Evolutionary conservation across 768 basidiomycete species (phyloP), one percentile per base, ranked within the genome.

Genomic region (Psilocybe cyanescens): DNA sequence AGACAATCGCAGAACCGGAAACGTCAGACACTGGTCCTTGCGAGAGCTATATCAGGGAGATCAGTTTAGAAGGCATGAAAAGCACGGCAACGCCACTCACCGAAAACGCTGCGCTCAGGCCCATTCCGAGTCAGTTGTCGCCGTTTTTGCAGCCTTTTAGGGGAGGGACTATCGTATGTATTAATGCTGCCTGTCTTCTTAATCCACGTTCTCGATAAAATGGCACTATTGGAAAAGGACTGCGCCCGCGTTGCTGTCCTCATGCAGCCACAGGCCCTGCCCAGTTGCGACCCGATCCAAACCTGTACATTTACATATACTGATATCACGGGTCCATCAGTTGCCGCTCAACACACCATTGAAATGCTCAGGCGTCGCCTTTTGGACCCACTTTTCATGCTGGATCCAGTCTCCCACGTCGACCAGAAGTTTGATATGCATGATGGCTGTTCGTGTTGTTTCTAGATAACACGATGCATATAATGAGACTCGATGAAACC

Each of bases 1-100:
- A 48, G 35, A 65, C 51, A 62, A 54, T 58, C 52, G 47, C 56
- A 52, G 55, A 52, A 57, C 48, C 49, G 49, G 55, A 61, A 52
- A 52, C n/a, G 47, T 55, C 47, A 45, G 56, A 57, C 47, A 58
- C n/a, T 31, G 53, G 54, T 24, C 60, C 61, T 60, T 52, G 56
- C 61, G 60, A 54, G 17, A 45, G 57, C 66, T 59, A 70, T 67
- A 68, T 70, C 63, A 64, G 66, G 61, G 41, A 56, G 60, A 69
- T 69, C 66, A 65, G 62, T 64, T 58, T 33, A 28, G 41, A 46
- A 61, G 37, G 29, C 62, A 59, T 45, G 45, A 12, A 58, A 59
- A 61, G 49, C 47, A 59, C 59, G 49, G 41, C 55, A 62, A 55
- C 58, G 61, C 60, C 63, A 62, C 66, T 64, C 50, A 62, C 41